Evolutionary conservation across 2,329 filamentous ascomycete genomes (phyloP).

Genomic region (Sporothrix inflata): DNA sequence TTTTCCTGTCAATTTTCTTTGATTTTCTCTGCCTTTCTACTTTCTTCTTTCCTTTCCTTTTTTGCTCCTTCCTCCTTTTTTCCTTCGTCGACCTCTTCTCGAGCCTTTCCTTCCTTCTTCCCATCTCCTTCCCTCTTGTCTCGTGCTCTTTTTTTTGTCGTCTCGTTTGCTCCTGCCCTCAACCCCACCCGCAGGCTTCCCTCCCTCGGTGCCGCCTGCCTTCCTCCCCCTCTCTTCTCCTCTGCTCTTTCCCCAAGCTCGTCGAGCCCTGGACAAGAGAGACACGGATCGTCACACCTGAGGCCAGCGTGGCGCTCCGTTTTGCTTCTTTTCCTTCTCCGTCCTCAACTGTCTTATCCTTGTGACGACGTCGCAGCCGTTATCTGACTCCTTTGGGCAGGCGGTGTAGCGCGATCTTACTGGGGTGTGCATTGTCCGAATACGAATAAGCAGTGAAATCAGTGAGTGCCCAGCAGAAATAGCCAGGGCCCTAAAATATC

Average conservation of each 20-base stretch:
- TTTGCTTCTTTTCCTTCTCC: too few relatives aligned
- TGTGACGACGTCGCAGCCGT: not conserved
- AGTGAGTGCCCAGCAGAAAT: slow-evolving; percentile 7
- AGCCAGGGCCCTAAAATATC: not conserved
- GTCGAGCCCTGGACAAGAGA: not conserved
- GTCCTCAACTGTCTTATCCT: not conserved
- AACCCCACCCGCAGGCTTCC: not conserved
- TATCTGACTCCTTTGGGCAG: slow-evolving; percentile 22
- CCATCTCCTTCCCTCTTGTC: not conserved
- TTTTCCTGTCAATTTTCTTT: not conserved
- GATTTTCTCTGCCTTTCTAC: not conserved
- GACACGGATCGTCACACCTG: not conserved
- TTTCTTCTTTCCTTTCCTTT: not conserved
- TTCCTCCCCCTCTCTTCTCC: not conserved
- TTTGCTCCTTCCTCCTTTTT: not conserved
- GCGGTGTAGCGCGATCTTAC: slow-evolving; percentile 22
- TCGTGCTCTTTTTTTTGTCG: slow-evolving; percentile 6
- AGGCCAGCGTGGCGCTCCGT: slow-evolving; percentile 11
- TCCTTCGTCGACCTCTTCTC: not conserved
- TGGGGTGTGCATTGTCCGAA: not conserved
- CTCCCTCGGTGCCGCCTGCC: not conserved
- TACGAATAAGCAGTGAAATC: not conserved
- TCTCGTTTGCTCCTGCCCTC: slow-evolving; percentile 1
- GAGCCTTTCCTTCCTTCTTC: not conserved
- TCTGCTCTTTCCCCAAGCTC: not conserved